A percentile compares a stretch with the other conserved stretches of the same genome.
Evolutionary conservation across 1,284 basidiomycete species (phyloP).

Genomic region (Cystobasidiaceae sp.): DNA sequence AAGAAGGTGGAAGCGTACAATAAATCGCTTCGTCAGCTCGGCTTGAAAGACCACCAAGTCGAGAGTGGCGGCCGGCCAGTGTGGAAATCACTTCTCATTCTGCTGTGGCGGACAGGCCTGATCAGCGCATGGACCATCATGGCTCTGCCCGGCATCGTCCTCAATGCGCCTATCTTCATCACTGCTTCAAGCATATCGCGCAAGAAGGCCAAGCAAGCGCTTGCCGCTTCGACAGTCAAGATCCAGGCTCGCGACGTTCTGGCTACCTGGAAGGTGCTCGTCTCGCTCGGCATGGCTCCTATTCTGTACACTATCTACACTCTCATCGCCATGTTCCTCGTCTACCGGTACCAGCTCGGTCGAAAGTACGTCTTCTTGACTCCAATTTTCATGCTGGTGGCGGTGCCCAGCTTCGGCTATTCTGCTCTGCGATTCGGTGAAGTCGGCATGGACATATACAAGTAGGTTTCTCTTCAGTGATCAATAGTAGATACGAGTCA

Average conservation of each 20-base stretch:
- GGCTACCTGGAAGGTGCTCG: slow-evolving; percentile 96
- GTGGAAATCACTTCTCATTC: slow-evolving; percentile 81
- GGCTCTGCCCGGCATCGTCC: slow-evolving; percentile 86
- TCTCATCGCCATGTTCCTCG: slow-evolving; percentile 68
- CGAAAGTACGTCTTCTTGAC: slow-evolving; percentile 66
- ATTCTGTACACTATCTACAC: slow-evolving; percentile 82
- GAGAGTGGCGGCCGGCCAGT: slow-evolving; percentile 58
- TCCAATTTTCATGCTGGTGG: slow-evolving; percentile 69
- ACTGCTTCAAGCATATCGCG: slow-evolving; percentile 82
- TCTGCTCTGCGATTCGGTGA: slow-evolving; percentile 97
- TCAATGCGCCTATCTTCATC: slow-evolving; percentile 94
- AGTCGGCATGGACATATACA: slow-evolving; percentile 96
- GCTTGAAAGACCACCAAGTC: slow-evolving; percentile 91
- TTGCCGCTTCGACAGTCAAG: slow-evolving; percentile 94
- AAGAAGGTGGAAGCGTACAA: slow-evolving; percentile 90
- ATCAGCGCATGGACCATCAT: slow-evolving; percentile 78
- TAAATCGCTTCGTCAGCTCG: slow-evolving; percentile 80
- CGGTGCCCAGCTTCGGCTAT: slow-evolving; percentile 83
- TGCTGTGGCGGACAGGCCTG: slow-evolving; percentile 77
- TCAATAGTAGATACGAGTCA: neutral
- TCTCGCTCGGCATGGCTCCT: slow-evolving; percentile 85
- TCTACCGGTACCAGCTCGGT: slow-evolving; percentile 60
- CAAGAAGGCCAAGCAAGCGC: slow-evolving; percentile 94
- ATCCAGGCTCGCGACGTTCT: slow-evolving; percentile 91
- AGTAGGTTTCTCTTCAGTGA: slow-evolving; percentile 63